Evolutionary conservation across 2,329 filamentous ascomycete genomes (phyloP).

Genomic region (Aspergillus sp.): DNA sequence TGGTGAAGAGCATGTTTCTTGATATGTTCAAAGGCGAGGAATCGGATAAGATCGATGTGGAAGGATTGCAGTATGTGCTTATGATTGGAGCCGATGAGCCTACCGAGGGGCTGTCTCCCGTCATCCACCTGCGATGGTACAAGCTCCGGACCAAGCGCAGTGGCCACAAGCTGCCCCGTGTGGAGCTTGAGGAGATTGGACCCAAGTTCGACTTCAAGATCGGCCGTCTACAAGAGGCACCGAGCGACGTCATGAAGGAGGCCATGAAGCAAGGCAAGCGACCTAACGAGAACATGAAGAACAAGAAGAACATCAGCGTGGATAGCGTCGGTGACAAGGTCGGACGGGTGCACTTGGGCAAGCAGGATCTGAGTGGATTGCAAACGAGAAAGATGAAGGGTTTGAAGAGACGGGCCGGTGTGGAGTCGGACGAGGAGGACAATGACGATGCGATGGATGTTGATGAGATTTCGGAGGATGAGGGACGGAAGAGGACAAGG

Average conservation of each 20-base stretch:
- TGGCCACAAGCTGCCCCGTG: slow-evolving; percentile 79
- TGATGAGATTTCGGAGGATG: slow-evolving; percentile 34
- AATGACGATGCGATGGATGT: slow-evolving; percentile 45
- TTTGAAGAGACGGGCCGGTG: slow-evolving; percentile 73
- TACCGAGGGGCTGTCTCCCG: slow-evolving; percentile 34
- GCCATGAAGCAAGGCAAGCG: slow-evolving; percentile 81
- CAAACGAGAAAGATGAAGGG: slow-evolving; percentile 99
- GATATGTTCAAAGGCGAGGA: slow-evolving; percentile 89
- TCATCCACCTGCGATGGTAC: slow-evolving; percentile 70
- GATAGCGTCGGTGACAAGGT: slow-evolving; percentile 95
- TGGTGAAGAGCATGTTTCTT: slow-evolving; percentile 79
- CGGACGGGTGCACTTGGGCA: slow-evolving; percentile 83
- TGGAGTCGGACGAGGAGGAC: slow-evolving; percentile 52
- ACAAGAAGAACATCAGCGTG: slow-evolving; percentile 95
- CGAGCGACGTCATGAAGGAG: slow-evolving; percentile 77
- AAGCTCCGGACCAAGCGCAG: slow-evolving; percentile 80
- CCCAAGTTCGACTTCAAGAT: slow-evolving; percentile 89
- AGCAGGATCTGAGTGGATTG: slow-evolving; percentile 79
- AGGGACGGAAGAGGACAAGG: slow-evolving; percentile 28
- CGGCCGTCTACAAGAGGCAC: slow-evolving; percentile 73
- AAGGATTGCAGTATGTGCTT: slow-evolving; percentile 88
- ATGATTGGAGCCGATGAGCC: slow-evolving; percentile 71
- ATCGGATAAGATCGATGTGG: slow-evolving; percentile 81
- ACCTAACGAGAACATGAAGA: slow-evolving; percentile 47
- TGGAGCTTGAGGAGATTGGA: slow-evolving; percentile 93